These are phyloP conservation scores for Quercus gilva DNA, from an alignment of 306 rosid genomes.

Conservation along the genomic window DNA sequence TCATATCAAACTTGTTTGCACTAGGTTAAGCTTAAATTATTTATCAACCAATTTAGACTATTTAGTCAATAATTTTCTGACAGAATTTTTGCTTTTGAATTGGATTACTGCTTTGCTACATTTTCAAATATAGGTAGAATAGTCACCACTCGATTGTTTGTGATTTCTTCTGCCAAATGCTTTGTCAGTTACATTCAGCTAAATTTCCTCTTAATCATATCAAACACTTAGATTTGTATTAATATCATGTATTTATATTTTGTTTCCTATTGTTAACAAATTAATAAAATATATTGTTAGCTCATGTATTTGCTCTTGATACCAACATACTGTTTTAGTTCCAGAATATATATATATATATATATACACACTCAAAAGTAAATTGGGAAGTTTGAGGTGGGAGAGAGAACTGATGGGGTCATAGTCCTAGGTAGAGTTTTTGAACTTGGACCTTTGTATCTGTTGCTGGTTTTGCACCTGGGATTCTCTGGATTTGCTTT, in stretches of 20 bases:
- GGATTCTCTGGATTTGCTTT: too few relatives aligned
- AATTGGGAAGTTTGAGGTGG: too few relatives aligned
- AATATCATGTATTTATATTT: too few relatives aligned
- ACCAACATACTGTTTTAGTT: background rate
- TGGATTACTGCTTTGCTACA: constrained; percentile 2
- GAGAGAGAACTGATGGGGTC: too few relatives aligned
- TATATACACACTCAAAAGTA: too few relatives aligned
- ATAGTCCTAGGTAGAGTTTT: background rate
- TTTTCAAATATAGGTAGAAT: background rate
- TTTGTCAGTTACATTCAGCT: too few relatives aligned
- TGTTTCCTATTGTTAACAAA: background rate
- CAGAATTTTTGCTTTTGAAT: background rate
- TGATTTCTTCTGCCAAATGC: background rate
- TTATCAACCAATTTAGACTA: constrained; percentile 7
- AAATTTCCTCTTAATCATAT: too few relatives aligned
- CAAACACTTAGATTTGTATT: too few relatives aligned
- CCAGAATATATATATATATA: background rate
- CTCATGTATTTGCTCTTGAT: background rate
- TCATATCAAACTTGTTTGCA: background rate
- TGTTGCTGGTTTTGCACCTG: background rate
- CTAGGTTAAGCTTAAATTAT: background rate
- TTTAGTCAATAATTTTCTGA: constrained; percentile 15
- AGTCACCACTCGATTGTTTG: background rate
- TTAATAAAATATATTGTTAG: background rate
- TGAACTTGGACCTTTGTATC: background rate